These are phyloP conservation scores for Puccinia coronata DNA, from an alignment of 1,284 basidiomycete genomes.

Conservation along the genomic window DNA sequence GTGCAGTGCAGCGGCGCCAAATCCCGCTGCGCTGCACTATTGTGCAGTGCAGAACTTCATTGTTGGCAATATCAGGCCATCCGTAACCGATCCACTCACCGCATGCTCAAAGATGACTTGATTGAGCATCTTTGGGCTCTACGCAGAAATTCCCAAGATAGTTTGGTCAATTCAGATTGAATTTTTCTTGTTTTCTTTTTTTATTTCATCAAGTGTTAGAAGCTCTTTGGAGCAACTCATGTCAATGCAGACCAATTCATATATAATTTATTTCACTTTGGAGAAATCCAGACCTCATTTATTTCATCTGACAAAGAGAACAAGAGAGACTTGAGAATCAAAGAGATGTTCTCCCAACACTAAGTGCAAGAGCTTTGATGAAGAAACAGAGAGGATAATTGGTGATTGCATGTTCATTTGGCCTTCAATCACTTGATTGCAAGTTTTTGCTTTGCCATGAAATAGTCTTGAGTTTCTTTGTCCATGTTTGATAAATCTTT, in stretches of 20 bases:
- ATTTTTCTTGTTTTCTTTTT: background rate
- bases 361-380: too few species aligned
- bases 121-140: background rate
- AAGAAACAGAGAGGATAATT: background rate
- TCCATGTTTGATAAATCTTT: background rate
- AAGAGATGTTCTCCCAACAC: too few species aligned
- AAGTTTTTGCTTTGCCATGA: background rate
- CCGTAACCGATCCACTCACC: background rate
- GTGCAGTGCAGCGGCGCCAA: too few species aligned
- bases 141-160: background rate
- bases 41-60: too few species aligned
- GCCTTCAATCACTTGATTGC: background rate
- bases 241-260: too few species aligned
- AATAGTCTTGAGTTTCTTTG: background rate
- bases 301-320: too few species aligned
- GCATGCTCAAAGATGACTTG: background rate
- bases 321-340: too few species aligned
- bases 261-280: too few species aligned
- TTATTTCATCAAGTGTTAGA: too few species aligned
- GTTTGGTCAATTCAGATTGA: background rate
- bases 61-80: background rate
- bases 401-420: background rate
- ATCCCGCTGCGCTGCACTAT: too few species aligned
- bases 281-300: too few species aligned
- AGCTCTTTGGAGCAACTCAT: too few species aligned